A percentile compares a stretch with the other conserved stretches of the same genome.
Evolutionary conservation across 176 grass and related monocot genomes (phyloP).

Genomic region (Juncus effusus): DNA sequence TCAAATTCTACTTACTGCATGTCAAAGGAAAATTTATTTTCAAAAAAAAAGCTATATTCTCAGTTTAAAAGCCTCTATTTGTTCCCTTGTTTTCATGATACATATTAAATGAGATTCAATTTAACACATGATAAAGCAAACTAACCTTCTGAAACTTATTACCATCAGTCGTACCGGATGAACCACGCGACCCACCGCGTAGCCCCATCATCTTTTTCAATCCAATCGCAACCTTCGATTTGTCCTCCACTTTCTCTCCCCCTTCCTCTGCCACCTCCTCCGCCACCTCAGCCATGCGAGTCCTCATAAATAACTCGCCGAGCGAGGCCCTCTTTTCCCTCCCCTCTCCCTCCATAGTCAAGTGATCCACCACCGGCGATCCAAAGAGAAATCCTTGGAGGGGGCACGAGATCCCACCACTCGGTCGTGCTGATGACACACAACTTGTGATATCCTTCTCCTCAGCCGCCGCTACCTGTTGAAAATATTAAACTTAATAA

Average conservation of each 20-base stretch:
- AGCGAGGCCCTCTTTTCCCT: slow-evolving; percentile 73
- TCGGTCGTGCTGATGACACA: slow-evolving; percentile 62
- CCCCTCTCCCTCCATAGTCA: slow-evolving; percentile 25
- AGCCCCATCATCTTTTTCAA: slow-evolving; percentile 45
- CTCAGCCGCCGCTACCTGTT: slow-evolving; percentile 27
- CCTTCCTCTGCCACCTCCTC: slow-evolving; percentile 40
- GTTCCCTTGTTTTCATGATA: no score
- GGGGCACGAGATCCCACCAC: slow-evolving; percentile 64
- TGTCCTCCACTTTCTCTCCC: slow-evolving; percentile 27
- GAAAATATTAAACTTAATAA: no score
- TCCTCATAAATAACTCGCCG: slow-evolving; percentile 91
- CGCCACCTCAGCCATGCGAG: slow-evolving; percentile 50
- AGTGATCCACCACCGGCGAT: slow-evolving; percentile 52
- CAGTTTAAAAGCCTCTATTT: no score
- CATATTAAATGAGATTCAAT: no score
- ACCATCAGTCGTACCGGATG: slow-evolving; percentile 1
- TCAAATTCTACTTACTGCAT: no score
- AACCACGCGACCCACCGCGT: slow-evolving; percentile 5
- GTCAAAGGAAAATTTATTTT: no score
- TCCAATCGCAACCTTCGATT: slow-evolving; percentile 19
- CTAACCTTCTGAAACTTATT: slow-evolving; percentile 85
- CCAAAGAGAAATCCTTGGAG: slow-evolving; percentile 88
- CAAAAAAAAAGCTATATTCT: no score
- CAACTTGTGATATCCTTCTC: slow-evolving; percentile 33
- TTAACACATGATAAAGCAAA: background rate